These are phyloP conservation scores for Cyberlindnera veronae DNA, from an alignment of 805 yeast species.

Conservation along the genomic window DNA sequence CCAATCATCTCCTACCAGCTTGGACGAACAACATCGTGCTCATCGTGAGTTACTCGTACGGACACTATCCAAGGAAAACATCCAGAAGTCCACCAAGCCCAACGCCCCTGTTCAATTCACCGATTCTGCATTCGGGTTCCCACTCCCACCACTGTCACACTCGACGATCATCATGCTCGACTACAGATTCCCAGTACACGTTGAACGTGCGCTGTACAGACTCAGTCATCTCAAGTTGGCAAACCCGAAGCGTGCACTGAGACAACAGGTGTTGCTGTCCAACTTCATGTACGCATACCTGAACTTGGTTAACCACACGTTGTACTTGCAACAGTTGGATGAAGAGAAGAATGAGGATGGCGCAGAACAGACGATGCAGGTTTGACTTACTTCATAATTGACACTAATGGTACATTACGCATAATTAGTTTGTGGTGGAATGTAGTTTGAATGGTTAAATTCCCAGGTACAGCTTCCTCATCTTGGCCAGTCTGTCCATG, in stretches of 20 bases:
- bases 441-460: background rate
- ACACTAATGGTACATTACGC: no score
- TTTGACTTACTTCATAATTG: no score
- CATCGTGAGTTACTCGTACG: constrained; percentile 20
- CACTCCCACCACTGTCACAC: constrained; percentile 74
- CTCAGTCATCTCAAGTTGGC: constrained; percentile 91
- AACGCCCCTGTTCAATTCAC: constrained; percentile 58
- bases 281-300: constrained; percentile 97
- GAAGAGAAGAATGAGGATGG: constrained; percentile 27
- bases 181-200: constrained; percentile 87
- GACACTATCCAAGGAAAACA: constrained; percentile 33
- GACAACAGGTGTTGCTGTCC: constrained; percentile 89
- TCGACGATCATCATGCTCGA: constrained; percentile 80
- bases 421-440: no score
- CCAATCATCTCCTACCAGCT: background rate
- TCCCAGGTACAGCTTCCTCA: constrained; percentile 18
- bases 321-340: constrained; percentile 64
- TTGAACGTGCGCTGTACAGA: constrained; percentile 92
- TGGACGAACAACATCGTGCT: constrained; percentile 21
- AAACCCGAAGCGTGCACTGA: constrained; percentile 84
- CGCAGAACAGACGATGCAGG: background rate
- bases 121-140: constrained; percentile 86
- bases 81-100: constrained; percentile 38
- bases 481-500: constrained; percentile 9
- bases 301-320: constrained; percentile 89